phyloP scores from a whole-genome alignment of 495 filamentous ascomycete species.

The Hypoxylon trugodes region DNA sequence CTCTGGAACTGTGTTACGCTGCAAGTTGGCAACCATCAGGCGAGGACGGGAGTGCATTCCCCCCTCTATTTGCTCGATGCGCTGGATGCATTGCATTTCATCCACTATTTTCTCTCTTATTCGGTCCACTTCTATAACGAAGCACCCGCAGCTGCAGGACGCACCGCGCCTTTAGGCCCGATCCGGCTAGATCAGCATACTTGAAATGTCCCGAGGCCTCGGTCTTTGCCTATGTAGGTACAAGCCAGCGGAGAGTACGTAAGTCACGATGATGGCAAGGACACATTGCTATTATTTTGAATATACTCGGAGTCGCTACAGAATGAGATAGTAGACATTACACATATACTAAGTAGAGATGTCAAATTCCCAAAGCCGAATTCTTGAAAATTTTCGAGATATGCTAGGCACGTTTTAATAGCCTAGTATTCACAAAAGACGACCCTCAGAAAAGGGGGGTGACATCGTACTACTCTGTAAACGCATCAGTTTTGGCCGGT shows the following conservation, averaged over 20 bases:
- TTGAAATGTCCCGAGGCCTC: conserved; percentile 23
- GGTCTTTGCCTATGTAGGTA: too few relatives aligned
- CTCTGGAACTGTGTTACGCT: conserved; percentile 13
- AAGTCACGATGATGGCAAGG: too few relatives aligned
- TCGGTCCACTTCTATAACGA: conserved; percentile 12
- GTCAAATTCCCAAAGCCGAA: background rate
- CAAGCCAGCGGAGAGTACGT: too few relatives aligned
- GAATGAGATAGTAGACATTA: too few relatives aligned
- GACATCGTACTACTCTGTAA: conserved; percentile 5
- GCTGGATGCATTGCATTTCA: conserved; percentile 36
- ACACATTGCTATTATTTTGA: too few relatives aligned
- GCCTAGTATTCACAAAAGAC: too few relatives aligned
- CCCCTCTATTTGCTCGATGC: conserved; percentile 32
- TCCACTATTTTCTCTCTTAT: conserved; percentile 7
- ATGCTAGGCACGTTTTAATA: too few relatives aligned
- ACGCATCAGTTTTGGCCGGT: background rate
- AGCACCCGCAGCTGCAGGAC: conserved; percentile 27
- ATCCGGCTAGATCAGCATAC: conserved; percentile 17
- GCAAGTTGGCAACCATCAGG: conserved; percentile 22
- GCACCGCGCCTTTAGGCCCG: conserved; percentile 11
- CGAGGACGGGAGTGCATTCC: conserved; percentile 17
- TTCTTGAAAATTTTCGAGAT: too few relatives aligned
- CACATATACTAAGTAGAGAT: too few relatives aligned
- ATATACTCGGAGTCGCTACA: too few relatives aligned
- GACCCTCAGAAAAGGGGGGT: background rate